Percentiles rank a stretch among this genome's conserved stretches.
These are phyloP conservation scores for Pleurozium schreberi DNA, from an alignment of 225 moss, liverwort and hornwort genomes.

Conservation along the genomic window DNA sequence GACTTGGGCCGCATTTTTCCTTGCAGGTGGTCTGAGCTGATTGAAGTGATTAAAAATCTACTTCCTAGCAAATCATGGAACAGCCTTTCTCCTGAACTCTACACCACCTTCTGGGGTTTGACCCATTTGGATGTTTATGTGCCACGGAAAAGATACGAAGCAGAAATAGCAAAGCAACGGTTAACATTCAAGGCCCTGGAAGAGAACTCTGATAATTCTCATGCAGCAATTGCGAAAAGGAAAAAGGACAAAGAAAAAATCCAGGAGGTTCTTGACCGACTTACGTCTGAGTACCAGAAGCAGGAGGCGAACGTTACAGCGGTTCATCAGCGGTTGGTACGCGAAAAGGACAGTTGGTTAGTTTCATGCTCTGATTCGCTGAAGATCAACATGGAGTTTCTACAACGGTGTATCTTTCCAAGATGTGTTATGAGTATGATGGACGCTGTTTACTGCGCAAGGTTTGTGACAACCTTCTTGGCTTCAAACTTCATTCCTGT, in stretches of 20 bases:
- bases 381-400: constrained; percentile 97
- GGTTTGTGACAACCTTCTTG: constrained; percentile 41
- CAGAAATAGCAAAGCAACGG: constrained; percentile 89
- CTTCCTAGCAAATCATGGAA: constrained; percentile 89
- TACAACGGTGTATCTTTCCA: constrained; percentile 97
- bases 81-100: constrained; percentile 91
- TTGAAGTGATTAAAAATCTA: constrained; percentile 62
- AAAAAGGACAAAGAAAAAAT: constrained; percentile 99
- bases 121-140: constrained; percentile 89
- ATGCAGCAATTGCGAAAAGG: constrained; percentile 90
- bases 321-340: constrained; percentile 77
- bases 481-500: not conserved
- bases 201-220: constrained; percentile 88
- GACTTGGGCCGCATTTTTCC: not conserved
- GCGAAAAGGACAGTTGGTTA: constrained; percentile 92
- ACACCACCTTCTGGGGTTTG: constrained; percentile 96
- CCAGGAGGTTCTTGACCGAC: constrained; percentile 85
- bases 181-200: constrained; percentile 74
- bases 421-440: constrained; percentile 99
- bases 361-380: constrained; percentile 91
- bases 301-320: constrained; percentile 88
- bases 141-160: constrained; percentile 85
- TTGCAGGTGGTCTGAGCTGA: constrained; percentile 79
- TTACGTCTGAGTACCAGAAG: constrained; percentile 83
- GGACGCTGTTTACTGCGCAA: constrained; percentile 99